phyloP scores from a whole-genome alignment of 2,329 filamentous ascomycete genomes.

The Myriosclerotinia curreyana region DNA sequence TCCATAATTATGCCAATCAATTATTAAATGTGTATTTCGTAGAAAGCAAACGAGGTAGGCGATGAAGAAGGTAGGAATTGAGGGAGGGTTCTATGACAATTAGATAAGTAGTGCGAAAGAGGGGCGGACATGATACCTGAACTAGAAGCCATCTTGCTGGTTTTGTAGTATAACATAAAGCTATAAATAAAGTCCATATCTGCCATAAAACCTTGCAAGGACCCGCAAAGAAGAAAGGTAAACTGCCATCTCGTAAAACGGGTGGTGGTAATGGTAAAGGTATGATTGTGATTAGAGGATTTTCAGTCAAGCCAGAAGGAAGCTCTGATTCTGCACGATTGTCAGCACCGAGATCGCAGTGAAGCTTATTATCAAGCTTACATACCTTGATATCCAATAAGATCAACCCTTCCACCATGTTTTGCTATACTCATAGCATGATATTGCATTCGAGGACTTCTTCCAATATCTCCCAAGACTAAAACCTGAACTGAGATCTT shows the following conservation, averaged over 20 bases:
- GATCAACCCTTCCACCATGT: conserved; percentile 73
- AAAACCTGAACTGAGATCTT: conserved; percentile 70
- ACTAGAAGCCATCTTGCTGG: conserved; percentile 83
- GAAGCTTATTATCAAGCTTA: neutral
- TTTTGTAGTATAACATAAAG: conserved; percentile 70
- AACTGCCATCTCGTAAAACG: conserved; percentile 62
- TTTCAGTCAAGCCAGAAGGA: conserved; percentile 71
- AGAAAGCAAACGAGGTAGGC: conserved; percentile 70
- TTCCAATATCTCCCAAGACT: conserved; percentile 90
- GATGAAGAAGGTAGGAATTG: conserved; percentile 83
- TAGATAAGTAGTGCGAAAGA: neutral
- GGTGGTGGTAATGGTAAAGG: conserved; percentile 66
- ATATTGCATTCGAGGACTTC: conserved; percentile 97
- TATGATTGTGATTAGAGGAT: conserved; percentile 67
- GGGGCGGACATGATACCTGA: conserved; percentile 8
- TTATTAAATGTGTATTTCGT: conserved; percentile 76
- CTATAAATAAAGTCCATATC: conserved; percentile 64
- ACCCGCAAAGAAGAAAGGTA: conserved; percentile 74
- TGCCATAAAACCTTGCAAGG: conserved; percentile 88
- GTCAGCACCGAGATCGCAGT: conserved; percentile 14
- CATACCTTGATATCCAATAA: conserved; percentile 83
- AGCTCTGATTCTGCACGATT: conserved; percentile 65
- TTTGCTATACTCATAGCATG: conserved; percentile 90
- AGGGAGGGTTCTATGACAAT: conserved; percentile 81
- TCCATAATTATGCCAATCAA: conserved; percentile 99